These are phyloP conservation scores for Verticillium alfalfae DNA, from an alignment of 2,329 filamentous ascomycete genomes.

Conservation along the genomic window DNA sequence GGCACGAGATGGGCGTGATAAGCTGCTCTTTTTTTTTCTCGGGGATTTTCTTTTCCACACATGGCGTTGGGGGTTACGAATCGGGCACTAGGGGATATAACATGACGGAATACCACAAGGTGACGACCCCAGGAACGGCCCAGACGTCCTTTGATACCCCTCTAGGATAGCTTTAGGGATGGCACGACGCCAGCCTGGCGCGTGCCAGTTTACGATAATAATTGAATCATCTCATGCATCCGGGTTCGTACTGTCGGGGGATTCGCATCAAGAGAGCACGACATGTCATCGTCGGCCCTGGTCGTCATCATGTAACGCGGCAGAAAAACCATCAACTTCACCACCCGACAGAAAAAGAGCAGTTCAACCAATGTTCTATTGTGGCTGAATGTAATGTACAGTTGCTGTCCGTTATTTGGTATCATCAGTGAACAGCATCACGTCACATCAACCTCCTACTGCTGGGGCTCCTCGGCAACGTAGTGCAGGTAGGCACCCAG, in stretches of 20 bases:
- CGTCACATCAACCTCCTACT: slow-evolving; percentile 12
- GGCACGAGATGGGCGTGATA: too few species aligned
- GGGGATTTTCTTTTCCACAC: neutral
- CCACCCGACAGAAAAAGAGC: neutral
- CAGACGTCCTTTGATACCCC: neutral
- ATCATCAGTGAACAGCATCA: neutral
- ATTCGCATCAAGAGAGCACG: neutral
- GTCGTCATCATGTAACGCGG: too few species aligned
- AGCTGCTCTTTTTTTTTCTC: too few species aligned
- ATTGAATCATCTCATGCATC: too few species aligned
- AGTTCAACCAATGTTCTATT: neutral
- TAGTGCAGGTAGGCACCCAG: slow-evolving; percentile 94
- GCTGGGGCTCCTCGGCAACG: slow-evolving; percentile 77
- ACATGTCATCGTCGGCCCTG: too few species aligned
- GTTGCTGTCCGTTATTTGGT: neutral
- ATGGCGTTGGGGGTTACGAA: neutral
- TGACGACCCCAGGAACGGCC: neutral
- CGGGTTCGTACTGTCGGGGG: too few species aligned
- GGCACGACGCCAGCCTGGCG: neutral
- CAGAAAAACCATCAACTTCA: too few species aligned
- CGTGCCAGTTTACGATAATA: neutral
- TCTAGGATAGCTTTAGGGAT: neutral
- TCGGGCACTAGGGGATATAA: neutral
- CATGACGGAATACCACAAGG: neutral
- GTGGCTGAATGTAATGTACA: neutral